Evolutionary conservation across 2,329 filamentous ascomycete species (phyloP).

Genomic region (Colletotrichum lentis): DNA sequence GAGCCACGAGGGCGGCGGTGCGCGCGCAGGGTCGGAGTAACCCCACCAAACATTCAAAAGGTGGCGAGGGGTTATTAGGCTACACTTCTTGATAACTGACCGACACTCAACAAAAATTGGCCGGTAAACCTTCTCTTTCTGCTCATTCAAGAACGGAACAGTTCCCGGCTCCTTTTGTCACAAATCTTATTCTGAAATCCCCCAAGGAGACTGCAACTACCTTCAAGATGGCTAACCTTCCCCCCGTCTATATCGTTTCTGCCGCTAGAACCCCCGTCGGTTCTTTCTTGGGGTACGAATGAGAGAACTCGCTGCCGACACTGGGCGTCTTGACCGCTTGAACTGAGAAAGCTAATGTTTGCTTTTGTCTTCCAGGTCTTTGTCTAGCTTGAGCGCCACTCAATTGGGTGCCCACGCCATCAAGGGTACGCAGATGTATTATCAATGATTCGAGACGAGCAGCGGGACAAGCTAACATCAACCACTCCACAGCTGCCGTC

Average conservation of each 20-base stretch:
- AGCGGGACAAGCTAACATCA: slow-evolving; percentile 35
- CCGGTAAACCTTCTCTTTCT: slow-evolving; percentile 8
- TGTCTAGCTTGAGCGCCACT: slow-evolving; percentile 84
- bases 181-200: background rate
- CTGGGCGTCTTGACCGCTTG: slow-evolving; percentile 32
- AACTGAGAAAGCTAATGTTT: slow-evolving; percentile 14
- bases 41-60: slow-evolving; percentile 37
- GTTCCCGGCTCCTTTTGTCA: slow-evolving; percentile 1
- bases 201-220: slow-evolving; percentile 9
- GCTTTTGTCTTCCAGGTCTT: slow-evolving; percentile 66
- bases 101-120: slow-evolving; percentile 31
- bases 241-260: slow-evolving; percentile 95
- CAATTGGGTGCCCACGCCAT: slow-evolving; percentile 92
- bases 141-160: slow-evolving; percentile 20
- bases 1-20: slow-evolving; percentile 5
- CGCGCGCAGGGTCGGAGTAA: slow-evolving; percentile 21
- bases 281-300: slow-evolving; percentile 84
- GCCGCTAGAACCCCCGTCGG: slow-evolving; percentile 89
- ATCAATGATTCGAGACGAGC: slow-evolving; percentile 13
- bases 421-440: slow-evolving; percentile 70
- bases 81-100: slow-evolving; percentile 28
- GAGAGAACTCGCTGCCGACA: slow-evolving; percentile 2
- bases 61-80: slow-evolving; percentile 14
- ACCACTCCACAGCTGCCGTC: slow-evolving; percentile 68
- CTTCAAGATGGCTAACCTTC: slow-evolving; percentile 76